phyloP scores from a whole-genome alignment of 2,329 filamentous ascomycete species.

The Fusarium temperatum region DNA sequence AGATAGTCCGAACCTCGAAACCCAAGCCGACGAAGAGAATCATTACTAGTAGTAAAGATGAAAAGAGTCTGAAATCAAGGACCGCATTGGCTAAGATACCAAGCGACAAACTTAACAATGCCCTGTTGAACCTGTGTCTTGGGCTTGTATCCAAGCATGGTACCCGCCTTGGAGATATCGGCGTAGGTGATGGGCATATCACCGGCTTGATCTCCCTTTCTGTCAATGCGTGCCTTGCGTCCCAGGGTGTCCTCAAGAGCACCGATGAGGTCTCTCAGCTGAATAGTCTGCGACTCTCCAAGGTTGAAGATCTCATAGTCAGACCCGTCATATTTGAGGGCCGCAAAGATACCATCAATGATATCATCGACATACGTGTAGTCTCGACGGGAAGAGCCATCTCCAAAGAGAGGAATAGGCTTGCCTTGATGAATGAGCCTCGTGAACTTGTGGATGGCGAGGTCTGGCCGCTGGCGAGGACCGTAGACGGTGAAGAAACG shows the following conservation, averaged over 20 bases:
- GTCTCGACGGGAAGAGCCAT: neutral
- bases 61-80: neutral
- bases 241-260: neutral
- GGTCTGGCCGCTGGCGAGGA: constrained; percentile 3
- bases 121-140: constrained; percentile 2
- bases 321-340: neutral
- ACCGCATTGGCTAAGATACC: constrained; percentile 1
- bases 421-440: constrained; percentile 11
- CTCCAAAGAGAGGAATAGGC: constrained; percentile 3
- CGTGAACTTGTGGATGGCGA: constrained; percentile 14
- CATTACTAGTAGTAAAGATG: neutral
- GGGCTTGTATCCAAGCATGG: constrained; percentile 3
- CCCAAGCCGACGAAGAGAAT: too few relatives aligned
- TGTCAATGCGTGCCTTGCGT: neutral
- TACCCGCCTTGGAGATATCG: constrained; percentile 1
- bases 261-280: neutral
- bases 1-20: neutral
- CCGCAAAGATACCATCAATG: neutral
- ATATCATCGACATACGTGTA: constrained; percentile 14
- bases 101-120: constrained; percentile 5
- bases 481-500: constrained; percentile 18
- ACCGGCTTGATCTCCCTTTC: neutral
- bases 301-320: constrained; percentile 7
- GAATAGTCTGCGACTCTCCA: constrained; percentile 11
- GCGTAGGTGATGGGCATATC: constrained; percentile 11